Evolutionary conservation across 352 stramenopile species (phyloP).

Genomic region (Globisporangium nodosum): DNA sequence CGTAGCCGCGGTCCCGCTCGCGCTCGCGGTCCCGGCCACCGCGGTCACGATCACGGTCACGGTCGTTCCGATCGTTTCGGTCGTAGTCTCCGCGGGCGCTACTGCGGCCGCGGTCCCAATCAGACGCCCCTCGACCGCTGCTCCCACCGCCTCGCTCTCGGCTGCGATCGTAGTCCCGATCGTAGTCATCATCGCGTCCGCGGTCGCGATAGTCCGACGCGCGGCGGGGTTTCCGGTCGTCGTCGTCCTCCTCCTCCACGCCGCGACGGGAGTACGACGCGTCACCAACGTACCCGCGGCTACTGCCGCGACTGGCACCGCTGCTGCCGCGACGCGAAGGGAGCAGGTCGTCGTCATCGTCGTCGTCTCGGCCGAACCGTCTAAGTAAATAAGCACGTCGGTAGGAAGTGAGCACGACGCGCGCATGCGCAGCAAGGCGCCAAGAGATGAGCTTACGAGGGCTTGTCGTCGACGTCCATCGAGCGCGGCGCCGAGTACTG

Average conservation of each 20-base stretch:
- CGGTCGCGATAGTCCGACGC: slow-evolving; percentile 11
- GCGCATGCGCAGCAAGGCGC: neutral
- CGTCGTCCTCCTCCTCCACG: slow-evolving; percentile 40
- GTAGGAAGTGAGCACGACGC: neutral
- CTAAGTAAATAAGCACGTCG: slow-evolving; percentile 15
- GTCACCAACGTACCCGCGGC: slow-evolving; percentile 7
- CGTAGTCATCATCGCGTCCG: slow-evolving; percentile 8
- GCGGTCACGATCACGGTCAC: slow-evolving; percentile 23
- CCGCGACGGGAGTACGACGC: slow-evolving; percentile 25
- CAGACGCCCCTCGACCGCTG: neutral
- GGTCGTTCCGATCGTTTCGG: slow-evolving; percentile 14
- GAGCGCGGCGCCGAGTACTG: slow-evolving; percentile 74
- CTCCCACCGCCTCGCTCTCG: slow-evolving; percentile 7
- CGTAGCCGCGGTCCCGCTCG: slow-evolving; percentile 29
- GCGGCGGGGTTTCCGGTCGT: slow-evolving; percentile 27
- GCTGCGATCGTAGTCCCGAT: slow-evolving; percentile 21
- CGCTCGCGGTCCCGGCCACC: slow-evolving; percentile 24
- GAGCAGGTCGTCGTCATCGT: slow-evolving; percentile 45
- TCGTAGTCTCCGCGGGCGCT: slow-evolving; percentile 17
- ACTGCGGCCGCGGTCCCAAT: slow-evolving; percentile 11
- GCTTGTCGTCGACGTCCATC: slow-evolving; percentile 73
- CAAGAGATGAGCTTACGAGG: slow-evolving; percentile 41
- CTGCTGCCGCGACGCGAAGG: slow-evolving; percentile 18
- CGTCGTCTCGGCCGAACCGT: slow-evolving; percentile 69
- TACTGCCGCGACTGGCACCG: slow-evolving; percentile 14